Evolutionary conservation across 2,329 filamentous ascomycete species (phyloP), one percentile per base, ranked within the genome.

Genomic region (Cryphonectria parasitica): DNA sequence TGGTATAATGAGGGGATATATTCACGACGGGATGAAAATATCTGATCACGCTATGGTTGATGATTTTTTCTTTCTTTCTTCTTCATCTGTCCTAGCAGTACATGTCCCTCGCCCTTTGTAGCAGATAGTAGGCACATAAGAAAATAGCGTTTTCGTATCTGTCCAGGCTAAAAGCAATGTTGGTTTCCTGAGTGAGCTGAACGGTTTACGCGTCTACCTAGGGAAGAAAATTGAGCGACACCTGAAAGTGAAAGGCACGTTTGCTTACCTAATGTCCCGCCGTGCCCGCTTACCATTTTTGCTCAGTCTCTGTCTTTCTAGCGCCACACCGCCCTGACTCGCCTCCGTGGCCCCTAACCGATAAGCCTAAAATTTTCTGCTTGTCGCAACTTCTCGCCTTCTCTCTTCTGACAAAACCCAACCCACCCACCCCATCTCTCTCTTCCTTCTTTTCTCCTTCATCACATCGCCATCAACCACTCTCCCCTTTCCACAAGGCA

Each of bases 401-500:
- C 63, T 34, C 28, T 49, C 41, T 34, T 43, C n/a, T 64, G 52
- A 49, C 45, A 49, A 49, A 49, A 49, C 22, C 45, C 45, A n/a
- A 34, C 41, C 41, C 6, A 45, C 3, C 63, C 25, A 52, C 43
- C 63, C 43, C 56, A 64, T 69, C 70, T 70, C 69, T 66, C 73
- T 68, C 34, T 34, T 34, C 6, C 34, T 73, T 70, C 69, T 73
- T 71, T 68, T 69, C 69, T 70, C 68, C 54, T 68, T 64, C 66
- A 68, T 61, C 66, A 67, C 61, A 71, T 52, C 63, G 60, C 64
- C 64, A 69, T 72, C 67, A 69, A 49, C 69, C 68, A 67, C 67
- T 71, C 69, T 73, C 69, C 31, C 58, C 71, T 67, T 73, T 73
- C 34, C 67, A 72, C 22, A 49, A 49, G 68, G 68, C 64, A 75